These are phyloP conservation scores for Dichotomocladium elegans DNA, from an alignment of 371 early-diverging fungal genomes.

Conservation along the genomic window DNA sequence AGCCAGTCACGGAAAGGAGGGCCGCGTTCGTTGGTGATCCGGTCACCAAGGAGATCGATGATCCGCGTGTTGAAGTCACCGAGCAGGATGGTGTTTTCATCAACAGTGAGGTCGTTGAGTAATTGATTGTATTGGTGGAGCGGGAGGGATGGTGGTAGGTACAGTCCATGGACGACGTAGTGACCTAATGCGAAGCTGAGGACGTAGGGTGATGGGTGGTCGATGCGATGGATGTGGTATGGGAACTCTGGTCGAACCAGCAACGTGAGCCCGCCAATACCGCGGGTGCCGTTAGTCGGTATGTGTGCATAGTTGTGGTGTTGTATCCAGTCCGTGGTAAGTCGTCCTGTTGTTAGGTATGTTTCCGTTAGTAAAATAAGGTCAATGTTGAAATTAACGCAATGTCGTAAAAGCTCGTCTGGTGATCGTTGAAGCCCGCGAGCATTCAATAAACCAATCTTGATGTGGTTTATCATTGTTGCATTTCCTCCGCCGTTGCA, in stretches of 20 bases:
- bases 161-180: not conserved
- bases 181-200: not conserved
- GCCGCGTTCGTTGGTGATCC: not conserved
- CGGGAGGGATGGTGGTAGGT: not conserved
- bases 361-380: not conserved
- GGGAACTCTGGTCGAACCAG: not conserved
- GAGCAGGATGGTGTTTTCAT: not conserved
- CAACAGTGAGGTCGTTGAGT: not conserved
- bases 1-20: not conserved
- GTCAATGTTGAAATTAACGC: not conserved
- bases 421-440: not conserved
- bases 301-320: conserved; percentile 1
- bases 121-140: not conserved
- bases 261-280: not conserved
- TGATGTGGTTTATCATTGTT: not conserved
- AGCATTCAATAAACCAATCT: conserved; percentile 3
- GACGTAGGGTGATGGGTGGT: not conserved
- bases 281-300: not conserved
- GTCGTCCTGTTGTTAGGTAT: not conserved
- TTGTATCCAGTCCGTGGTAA: not conserved
- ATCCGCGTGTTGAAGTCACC: conserved; percentile 4
- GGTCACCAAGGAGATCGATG: not conserved
- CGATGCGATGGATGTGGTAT: not conserved
- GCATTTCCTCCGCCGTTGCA: too few relatives aligned
- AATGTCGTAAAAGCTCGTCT: not conserved